A percentile compares a stretch with the other conserved stretches of the same genome.
phyloP scores from a whole-genome alignment of 1,284 basidiomycete genomes.

The Pseudozyma pruni region DNA sequence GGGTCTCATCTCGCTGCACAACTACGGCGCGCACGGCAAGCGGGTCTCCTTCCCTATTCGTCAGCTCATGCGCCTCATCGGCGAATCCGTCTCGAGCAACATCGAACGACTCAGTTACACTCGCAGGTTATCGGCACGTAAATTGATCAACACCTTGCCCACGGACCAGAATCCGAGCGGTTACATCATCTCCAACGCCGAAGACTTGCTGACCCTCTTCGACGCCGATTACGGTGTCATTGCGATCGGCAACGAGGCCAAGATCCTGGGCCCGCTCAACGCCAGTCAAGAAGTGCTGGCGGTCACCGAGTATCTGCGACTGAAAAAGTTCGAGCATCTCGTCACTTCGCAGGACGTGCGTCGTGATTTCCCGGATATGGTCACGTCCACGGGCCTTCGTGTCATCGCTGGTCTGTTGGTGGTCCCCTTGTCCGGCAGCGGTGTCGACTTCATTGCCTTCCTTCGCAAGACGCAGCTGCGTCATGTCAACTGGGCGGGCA shows the following conservation, averaged over 20 bases:
- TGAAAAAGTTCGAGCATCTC: constrained; percentile 72
- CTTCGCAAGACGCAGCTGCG: constrained; percentile 79
- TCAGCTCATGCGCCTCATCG: constrained; percentile 76
- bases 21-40: constrained; percentile 81
- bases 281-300: constrained; percentile 87
- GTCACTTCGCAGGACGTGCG: constrained; percentile 74
- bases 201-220: constrained; percentile 82
- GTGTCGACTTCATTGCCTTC: constrained; percentile 78
- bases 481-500: constrained; percentile 62
- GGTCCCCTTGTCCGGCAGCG: constrained; percentile 72
- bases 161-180: constrained; percentile 80
- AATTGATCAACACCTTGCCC: constrained; percentile 82
- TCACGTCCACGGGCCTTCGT: constrained; percentile 76
- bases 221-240: constrained; percentile 86
- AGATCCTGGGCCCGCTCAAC: constrained; percentile 81
- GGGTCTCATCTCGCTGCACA: constrained; percentile 86
- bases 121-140: constrained; percentile 79
- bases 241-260: constrained; percentile 77
- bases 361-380: constrained; percentile 80
- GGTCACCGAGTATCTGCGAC: constrained; percentile 83
- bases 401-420: constrained; percentile 82
- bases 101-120: constrained; percentile 85
- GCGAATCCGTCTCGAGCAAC: constrained; percentile 84
- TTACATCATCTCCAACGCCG: constrained; percentile 86
- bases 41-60: constrained; percentile 85